Conservation (phyloP, 768 basidiomycete species). For the Mycena indigotica region DNA sequence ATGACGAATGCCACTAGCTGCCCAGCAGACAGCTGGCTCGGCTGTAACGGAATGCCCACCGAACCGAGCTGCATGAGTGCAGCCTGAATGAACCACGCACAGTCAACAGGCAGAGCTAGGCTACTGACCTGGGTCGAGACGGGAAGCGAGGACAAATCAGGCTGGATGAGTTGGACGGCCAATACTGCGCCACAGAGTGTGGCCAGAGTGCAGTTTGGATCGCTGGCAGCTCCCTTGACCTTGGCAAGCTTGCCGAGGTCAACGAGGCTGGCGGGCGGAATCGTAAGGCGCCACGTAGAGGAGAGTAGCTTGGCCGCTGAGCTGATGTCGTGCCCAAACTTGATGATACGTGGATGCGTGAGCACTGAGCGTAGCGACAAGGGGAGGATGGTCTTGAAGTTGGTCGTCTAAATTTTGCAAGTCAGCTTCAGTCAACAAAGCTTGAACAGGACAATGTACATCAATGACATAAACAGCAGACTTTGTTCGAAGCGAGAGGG, state of each 20-base stretch:
- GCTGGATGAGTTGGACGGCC: neutral
- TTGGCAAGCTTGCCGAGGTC: constrained; percentile 11
- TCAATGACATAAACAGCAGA: constrained; percentile 1
- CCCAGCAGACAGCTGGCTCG: neutral
- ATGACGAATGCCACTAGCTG: constrained; percentile 18
- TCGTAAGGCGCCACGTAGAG: neutral
- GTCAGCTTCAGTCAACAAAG: neutral
- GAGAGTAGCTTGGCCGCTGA: neutral
- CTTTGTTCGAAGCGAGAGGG: no score
- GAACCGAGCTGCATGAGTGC: constrained; percentile 2
- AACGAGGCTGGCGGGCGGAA: constrained; percentile 4
- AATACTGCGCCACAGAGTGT: constrained; percentile 5
- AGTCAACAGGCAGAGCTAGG: constrained; percentile 1
- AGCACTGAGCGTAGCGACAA: constrained; percentile 3
- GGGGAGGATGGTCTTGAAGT: neutral
- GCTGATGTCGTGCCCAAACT: constrained; percentile 10
- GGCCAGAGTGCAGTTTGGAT: neutral
- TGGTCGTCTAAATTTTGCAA: neutral
- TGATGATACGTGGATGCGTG: constrained; percentile 8
- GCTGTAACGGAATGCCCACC: constrained; percentile 11
- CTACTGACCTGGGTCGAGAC: neutral
- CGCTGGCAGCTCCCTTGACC: constrained; percentile 4
- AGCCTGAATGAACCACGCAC: constrained; percentile 9
- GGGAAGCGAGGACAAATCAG: neutral
- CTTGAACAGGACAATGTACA: neutral